Conservation (phyloP, 768 basidiomycete genomes). For the Pholiota microspora region DNA sequence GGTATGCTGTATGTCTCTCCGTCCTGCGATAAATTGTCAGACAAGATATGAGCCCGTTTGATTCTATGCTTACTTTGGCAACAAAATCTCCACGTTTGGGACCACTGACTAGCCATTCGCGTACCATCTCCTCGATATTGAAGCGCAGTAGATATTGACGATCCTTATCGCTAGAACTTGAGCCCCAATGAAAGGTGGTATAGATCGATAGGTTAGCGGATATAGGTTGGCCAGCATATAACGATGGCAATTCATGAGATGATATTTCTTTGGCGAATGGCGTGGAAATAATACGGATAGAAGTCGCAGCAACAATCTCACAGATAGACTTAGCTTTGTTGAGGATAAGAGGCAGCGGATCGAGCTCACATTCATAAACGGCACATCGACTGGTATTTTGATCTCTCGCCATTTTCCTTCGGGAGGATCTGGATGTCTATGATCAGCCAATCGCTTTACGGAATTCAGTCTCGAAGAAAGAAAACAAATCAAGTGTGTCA, state of each 20-base stretch:
- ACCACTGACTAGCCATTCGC: constrained; percentile 90
- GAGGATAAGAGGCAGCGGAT: constrained; percentile 4
- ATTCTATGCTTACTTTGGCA: constrained; percentile 52
- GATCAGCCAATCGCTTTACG: constrained; percentile 38
- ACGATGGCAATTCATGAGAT: constrained; percentile 29
- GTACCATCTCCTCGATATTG: constrained; percentile 77
- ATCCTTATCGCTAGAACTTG: constrained; percentile 36
- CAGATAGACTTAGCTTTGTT: constrained; percentile 8
- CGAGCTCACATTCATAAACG: constrained; percentile 68
- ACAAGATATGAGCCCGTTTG: background rate
- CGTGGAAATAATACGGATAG: constrained; percentile 46
- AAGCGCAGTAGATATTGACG: constrained; percentile 63
- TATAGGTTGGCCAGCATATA: constrained; percentile 91
- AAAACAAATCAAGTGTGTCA: background rate
- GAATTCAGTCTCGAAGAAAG: background rate
- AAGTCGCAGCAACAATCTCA: constrained; percentile 69
- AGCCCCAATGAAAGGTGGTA: constrained; percentile 80
- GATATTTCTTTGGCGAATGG: constrained; percentile 34
- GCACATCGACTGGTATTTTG: constrained; percentile 83
- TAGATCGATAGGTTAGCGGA: constrained; percentile 60
- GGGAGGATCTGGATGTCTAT: constrained; percentile 37
- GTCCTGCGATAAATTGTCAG: constrained; percentile 43
- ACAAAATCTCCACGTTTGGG: constrained; percentile 81
- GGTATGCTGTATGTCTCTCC: constrained; percentile 55
- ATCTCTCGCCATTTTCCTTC: constrained; percentile 72